Evolutionary conservation across 257 asterid species (phyloP).

Genomic region (Agastache rugosa): DNA sequence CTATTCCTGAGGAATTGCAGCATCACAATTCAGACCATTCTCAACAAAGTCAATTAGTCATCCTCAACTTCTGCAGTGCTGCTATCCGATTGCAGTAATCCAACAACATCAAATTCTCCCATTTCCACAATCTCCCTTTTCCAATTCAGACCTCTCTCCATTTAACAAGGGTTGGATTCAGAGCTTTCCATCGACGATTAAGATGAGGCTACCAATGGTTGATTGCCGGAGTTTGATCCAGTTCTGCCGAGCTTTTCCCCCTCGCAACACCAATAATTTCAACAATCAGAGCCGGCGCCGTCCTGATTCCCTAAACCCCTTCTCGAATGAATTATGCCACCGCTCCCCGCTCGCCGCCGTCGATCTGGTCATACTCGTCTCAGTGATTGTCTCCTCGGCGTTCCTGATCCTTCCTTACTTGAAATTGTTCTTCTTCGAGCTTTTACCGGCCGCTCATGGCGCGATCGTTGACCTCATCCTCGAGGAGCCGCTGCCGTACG

Average conservation of each 20-base stretch:
- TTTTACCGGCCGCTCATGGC: slow-evolving; percentile 34
- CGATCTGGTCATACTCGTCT: slow-evolving; percentile 51
- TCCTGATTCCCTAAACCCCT: slow-evolving; percentile 44
- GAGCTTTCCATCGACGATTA: neutral
- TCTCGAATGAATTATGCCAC: slow-evolving; percentile 45
- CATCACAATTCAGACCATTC: slow-evolving; percentile 22
- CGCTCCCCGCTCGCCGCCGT: slow-evolving; percentile 57
- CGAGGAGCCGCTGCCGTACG: slow-evolving; percentile 54
- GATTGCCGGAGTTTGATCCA: slow-evolving; percentile 68
- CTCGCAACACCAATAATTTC: slow-evolving; percentile 39
- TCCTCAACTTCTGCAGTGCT: slow-evolving; percentile 13
- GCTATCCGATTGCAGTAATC: slow-evolving; percentile 26
- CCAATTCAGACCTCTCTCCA: neutral
- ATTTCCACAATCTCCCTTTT: neutral
- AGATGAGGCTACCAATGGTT: slow-evolving; percentile 55
- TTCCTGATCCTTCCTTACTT: slow-evolving; percentile 51
- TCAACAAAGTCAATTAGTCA: slow-evolving; percentile 38
- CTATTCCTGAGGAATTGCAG: neutral
- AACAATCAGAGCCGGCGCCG: slow-evolving; percentile 37
- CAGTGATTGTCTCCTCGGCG: slow-evolving; percentile 48
- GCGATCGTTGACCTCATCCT: slow-evolving; percentile 45
- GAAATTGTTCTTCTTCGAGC: slow-evolving; percentile 40
- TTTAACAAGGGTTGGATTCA: neutral
- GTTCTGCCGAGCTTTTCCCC: slow-evolving; percentile 59
- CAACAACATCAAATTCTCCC: neutral